Percentiles rank a stretch among this genome's conserved stretches.
Conservation (phyloP, 768 basidiomycete genomes). For the Boletus edulis region DNA sequence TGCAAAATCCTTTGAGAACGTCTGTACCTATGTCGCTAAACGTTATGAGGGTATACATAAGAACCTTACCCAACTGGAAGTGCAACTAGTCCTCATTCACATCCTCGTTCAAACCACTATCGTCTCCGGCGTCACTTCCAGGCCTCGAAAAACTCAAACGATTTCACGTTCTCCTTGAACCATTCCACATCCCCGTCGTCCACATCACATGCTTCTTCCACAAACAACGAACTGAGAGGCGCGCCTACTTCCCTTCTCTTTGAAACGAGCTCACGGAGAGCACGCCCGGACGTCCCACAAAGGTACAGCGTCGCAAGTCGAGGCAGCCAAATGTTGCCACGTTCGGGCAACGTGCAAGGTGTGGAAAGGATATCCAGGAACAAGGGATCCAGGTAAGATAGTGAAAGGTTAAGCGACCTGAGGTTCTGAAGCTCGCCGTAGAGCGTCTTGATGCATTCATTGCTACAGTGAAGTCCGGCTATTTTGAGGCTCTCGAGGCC, state of each 20-base stretch:
- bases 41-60: no score
- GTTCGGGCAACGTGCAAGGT: background rate
- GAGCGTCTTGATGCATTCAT: slow-evolving; percentile 29
- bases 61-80: no score
- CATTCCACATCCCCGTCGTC: background rate
- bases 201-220: no score
- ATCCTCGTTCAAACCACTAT: no score
- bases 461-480: slow-evolving; percentile 44
- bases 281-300: background rate
- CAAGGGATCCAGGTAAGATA: no score
- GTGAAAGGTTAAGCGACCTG: slow-evolving; percentile 31
- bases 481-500: slow-evolving; percentile 54
- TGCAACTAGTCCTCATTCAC: no score
- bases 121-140: no score
- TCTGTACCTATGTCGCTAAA: no score
- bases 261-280: background rate
- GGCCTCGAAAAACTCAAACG: background rate
- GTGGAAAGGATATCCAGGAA: background rate
- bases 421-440: slow-evolving; percentile 50
- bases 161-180: background rate
- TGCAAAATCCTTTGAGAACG: no score
- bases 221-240: background rate
- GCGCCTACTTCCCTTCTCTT: background rate
- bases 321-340: background rate
- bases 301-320: background rate